Percentiles rank a stretch among this genome's conserved stretches.
Evolutionary conservation across 805 yeast species (phyloP).

Genomic region (Myxozyma nipponensis): DNA sequence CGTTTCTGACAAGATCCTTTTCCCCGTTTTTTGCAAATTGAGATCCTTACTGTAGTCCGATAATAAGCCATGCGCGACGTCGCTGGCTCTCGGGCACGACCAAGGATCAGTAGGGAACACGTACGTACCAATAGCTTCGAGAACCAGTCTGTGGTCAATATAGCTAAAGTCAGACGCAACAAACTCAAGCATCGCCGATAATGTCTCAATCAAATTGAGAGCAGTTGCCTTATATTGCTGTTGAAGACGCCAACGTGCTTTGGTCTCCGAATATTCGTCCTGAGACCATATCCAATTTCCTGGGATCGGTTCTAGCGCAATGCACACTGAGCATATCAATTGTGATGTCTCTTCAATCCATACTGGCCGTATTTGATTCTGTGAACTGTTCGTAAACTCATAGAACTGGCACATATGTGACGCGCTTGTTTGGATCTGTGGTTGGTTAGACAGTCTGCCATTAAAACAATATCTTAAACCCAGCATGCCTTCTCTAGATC

Average conservation of each 20-base stretch:
- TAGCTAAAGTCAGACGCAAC: not conserved
- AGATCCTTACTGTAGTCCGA: not conserved
- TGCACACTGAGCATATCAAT: conserved; percentile 3
- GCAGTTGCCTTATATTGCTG: conserved; percentile 7
- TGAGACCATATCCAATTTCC: conserved; percentile 17
- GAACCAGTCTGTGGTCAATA: not conserved
- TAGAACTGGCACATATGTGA: not conserved
- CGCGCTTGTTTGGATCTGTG: not conserved
- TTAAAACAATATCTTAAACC: no score
- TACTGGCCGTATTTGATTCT: not conserved
- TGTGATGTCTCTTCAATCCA: conserved; percentile 1
- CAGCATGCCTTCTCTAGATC: conserved; percentile 1
- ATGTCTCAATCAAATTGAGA: conserved; percentile 3
- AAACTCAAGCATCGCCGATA: conserved; percentile 2
- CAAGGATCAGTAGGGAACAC: conserved; percentile 9
- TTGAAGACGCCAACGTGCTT: conserved; percentile 17
- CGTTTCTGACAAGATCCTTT: conserved; percentile 3
- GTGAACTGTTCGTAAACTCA: not conserved
- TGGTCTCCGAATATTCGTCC: conserved; percentile 10
- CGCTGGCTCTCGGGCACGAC: conserved; percentile 3
- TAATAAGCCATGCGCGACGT: conserved; percentile 1
- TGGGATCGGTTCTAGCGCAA: conserved; percentile 8
- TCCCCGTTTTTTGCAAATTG: not conserved
- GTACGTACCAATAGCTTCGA: conserved; percentile 11
- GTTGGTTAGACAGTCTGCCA: not conserved